A percentile compares a stretch with the other conserved stretches of the same genome.
These are phyloP conservation scores for Grigorovia humatica DNA, from an alignment of 805 yeast species.

Conservation along the genomic window DNA sequence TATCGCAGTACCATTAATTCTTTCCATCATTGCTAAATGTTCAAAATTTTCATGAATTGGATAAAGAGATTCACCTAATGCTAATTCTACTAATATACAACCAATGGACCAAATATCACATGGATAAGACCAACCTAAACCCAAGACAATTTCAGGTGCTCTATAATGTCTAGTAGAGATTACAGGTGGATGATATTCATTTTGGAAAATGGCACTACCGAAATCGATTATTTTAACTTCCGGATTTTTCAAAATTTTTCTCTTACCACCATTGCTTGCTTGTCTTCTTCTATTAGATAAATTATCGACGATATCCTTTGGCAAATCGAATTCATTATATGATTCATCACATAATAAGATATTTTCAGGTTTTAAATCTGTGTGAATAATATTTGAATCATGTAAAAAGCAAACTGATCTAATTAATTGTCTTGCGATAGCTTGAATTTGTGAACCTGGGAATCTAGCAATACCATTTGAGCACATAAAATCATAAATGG, in stretches of 20 bases:
- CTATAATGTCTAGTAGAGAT: slow-evolving; percentile 94
- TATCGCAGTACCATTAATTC: slow-evolving; percentile 48
- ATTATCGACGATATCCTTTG: slow-evolving; percentile 11
- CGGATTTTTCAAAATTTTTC: slow-evolving; percentile 51
- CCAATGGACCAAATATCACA: slow-evolving; percentile 98
- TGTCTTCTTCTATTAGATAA: slow-evolving; percentile 22
- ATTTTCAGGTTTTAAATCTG: slow-evolving; percentile 95
- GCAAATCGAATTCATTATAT: slow-evolving; percentile 17
- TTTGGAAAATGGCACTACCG: slow-evolving; percentile 92
- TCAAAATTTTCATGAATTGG: slow-evolving; percentile 91
- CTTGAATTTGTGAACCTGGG: slow-evolving; percentile 88
- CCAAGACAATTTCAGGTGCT: slow-evolving; percentile 92
- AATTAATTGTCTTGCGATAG: slow-evolving; percentile 74
- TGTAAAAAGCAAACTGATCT: slow-evolving; percentile 83
- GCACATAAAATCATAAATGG: slow-evolving; percentile 84
- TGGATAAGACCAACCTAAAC: slow-evolving; percentile 94
- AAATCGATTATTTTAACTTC: slow-evolving; percentile 86
- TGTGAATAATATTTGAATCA: slow-evolving; percentile 82
- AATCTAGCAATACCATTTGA: slow-evolving; percentile 77
- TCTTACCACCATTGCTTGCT: slow-evolving; percentile 26
- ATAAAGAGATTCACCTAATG: slow-evolving; percentile 89
- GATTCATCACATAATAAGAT: slow-evolving; percentile 42
- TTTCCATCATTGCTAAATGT: slow-evolving; percentile 92
- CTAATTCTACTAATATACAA: slow-evolving; percentile 81
- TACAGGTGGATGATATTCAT: slow-evolving; percentile 85